These are phyloP conservation scores for Polytolypa hystricis DNA, from an alignment of 2,329 filamentous ascomycete genomes.

Conservation along the genomic window DNA sequence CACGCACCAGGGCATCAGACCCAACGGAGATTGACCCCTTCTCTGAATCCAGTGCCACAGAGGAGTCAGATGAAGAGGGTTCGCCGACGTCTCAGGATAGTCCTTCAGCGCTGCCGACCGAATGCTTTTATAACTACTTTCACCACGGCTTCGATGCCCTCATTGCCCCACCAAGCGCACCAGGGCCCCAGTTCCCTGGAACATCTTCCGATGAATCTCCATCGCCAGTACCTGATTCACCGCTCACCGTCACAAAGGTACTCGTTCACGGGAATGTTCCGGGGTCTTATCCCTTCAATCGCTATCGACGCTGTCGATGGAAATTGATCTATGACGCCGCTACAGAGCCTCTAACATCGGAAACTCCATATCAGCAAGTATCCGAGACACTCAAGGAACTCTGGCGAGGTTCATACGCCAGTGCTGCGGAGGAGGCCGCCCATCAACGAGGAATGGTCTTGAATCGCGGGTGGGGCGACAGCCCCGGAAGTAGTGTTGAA, in stretches of 20 bases:
- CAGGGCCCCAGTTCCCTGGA: constrained; percentile 53
- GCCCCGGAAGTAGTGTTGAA: constrained; percentile 80
- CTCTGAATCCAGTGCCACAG: constrained; percentile 58
- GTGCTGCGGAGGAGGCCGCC: constrained; percentile 41
- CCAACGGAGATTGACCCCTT: constrained; percentile 63
- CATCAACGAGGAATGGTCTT: constrained; percentile 63
- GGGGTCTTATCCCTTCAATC: constrained; percentile 92
- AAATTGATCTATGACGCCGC: constrained; percentile 46
- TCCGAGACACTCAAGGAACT: constrained; percentile 56
- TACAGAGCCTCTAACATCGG: constrained; percentile 51
- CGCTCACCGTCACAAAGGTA: constrained; percentile 79
- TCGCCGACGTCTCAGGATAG: constrained; percentile 51
- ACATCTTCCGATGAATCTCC: constrained; percentile 19
- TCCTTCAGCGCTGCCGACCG: constrained; percentile 32
- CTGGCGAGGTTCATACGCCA: constrained; percentile 58
- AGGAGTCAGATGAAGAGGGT: constrained; percentile 53
- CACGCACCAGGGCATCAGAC: constrained; percentile 27
- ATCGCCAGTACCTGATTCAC: constrained; percentile 39
- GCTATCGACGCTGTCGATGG: constrained; percentile 84
- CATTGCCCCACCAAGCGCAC: constrained; percentile 61
- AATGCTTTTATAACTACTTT: constrained; percentile 95
- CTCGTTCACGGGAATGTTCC: constrained; percentile 90
- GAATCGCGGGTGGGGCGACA: constrained; percentile 84
- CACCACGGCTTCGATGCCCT: constrained; percentile 88
- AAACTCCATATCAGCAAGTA: constrained; percentile 65